A percentile compares a stretch with the other conserved stretches of the same genome.
These are phyloP conservation scores for Diaporthe helianthi DNA, from an alignment of 2,329 filamentous ascomycete genomes.

Conservation along the genomic window DNA sequence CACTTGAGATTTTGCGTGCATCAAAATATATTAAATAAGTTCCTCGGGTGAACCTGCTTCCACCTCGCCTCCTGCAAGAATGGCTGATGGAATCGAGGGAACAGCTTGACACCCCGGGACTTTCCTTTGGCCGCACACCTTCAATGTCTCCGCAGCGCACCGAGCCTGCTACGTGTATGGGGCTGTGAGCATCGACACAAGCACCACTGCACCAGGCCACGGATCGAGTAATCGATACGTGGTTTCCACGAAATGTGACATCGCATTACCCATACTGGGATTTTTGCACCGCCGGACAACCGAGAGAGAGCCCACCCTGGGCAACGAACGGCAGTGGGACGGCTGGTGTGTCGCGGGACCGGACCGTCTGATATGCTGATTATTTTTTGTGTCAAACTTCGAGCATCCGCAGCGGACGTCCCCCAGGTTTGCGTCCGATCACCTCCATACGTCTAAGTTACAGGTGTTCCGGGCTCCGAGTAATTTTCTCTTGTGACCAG, in stretches of 20 bases:
- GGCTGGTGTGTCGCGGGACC: slow-evolving; percentile 15
- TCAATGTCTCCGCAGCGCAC: neutral
- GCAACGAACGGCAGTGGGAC: too few species aligned
- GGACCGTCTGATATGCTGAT: slow-evolving; percentile 12
- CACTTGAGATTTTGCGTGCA: neutral
- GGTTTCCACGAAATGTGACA: neutral
- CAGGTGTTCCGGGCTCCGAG: neutral
- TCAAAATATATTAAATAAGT: neutral
- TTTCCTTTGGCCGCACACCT: too few species aligned
- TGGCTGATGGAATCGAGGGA: neutral
- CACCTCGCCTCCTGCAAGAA: neutral
- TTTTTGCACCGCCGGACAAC: neutral
- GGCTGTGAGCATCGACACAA: neutral
- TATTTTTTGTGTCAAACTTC: neutral
- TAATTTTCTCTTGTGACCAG: neutral
- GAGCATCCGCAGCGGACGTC: neutral
- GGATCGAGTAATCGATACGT: slow-evolving; percentile 3
- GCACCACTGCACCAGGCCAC: neutral
- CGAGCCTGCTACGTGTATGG: neutral
- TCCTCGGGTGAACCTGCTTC: neutral
- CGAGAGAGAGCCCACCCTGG: slow-evolving; percentile 5
- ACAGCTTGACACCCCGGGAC: too few species aligned
- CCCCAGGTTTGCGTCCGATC: slow-evolving; percentile 15
- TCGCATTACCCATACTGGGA: neutral
- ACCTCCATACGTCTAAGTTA: too few species aligned